Evolutionary conservation across 2,329 filamentous ascomycete genomes (phyloP), one percentile per base, ranked within the genome.

Genomic region (Atkinsonella hypoxylon): DNA sequence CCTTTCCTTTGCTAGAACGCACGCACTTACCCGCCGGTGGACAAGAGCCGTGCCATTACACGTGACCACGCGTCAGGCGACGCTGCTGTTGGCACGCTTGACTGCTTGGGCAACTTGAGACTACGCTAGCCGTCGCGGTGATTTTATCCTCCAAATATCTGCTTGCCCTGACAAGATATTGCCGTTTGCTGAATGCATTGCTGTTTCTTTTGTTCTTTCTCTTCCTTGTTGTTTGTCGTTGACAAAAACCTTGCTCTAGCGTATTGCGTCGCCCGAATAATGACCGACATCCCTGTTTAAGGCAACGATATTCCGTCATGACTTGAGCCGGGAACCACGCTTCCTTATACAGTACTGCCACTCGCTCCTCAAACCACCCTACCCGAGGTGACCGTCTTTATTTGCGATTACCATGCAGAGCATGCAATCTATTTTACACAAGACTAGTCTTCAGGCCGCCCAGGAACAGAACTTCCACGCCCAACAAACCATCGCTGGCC

Each of bases 391-490:
- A 15, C 46, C 15, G 13, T 10, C 6, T 17, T 6, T 30, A 45
- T 22, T 45, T 43, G 56, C 13, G 10, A 52, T 55, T 55, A 59
- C 40, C 45, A 71, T 71, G 69, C 62, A 67, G 57, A 64, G 62
- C 57, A 69, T 69, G 62, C 64, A 62, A 53, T 67, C 71, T 47
- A 56, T 70, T 43, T 59, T 70, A 45, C 74, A 79, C 62, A 73
- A 71, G 51, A 77, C 74, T 55, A 78, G 74, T 51, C 64, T 79
- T 32, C 69, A 76, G 49, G 70, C 73, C 45, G 72, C 72, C 18
- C 62, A 67, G 39, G 64, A 65, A 44, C 57, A 66, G 42, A 67
- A 68, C 46, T 65, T 64, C 13, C 65, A 66, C 47, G 67, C 69
- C 55, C 58, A 68, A 43, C 62, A 66, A 36, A 62, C 71, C 12